Conservation (phyloP, 2,329 filamentous ascomycete genomes). For the Hymenoscyphus fraxineus region DNA sequence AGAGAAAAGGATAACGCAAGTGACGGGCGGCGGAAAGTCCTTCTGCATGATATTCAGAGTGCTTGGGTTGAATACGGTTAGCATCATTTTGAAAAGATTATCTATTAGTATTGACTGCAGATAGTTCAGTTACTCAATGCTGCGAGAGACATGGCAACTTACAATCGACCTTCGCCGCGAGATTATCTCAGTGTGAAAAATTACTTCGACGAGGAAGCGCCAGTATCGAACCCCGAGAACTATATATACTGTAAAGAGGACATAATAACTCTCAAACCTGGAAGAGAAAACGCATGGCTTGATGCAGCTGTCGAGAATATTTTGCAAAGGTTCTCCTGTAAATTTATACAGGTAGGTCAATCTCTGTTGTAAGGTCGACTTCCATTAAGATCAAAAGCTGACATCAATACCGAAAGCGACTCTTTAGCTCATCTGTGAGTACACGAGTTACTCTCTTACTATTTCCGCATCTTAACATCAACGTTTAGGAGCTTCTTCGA, state of each 20-base stretch:
- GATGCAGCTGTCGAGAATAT: neutral
- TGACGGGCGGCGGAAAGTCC: neutral
- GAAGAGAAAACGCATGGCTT: slow-evolving; percentile 2
- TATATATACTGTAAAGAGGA: slow-evolving; percentile 5
- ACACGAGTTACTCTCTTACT: neutral
- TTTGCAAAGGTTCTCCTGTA: slow-evolving; percentile 1
- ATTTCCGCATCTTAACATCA: too few species aligned
- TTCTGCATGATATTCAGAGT: slow-evolving; percentile 1
- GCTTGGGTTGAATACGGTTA: neutral
- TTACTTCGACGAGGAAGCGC: slow-evolving; percentile 1
- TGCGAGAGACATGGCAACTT: neutral
- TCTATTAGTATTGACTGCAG: neutral
- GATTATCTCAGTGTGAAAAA: slow-evolving; percentile 3
- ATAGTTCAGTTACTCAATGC: neutral
- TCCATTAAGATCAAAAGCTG: neutral
- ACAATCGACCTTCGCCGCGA: neutral
- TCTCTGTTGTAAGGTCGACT: neutral
- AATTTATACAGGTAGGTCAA: slow-evolving; percentile 2
- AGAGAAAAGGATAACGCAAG: slow-evolving; percentile 7
- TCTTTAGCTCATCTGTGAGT: neutral
- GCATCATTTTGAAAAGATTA: neutral
- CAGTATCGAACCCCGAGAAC: neutral
- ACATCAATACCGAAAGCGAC: neutral
- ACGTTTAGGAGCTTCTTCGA: neutral
- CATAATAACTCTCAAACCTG: slow-evolving; percentile 5